Evolutionary conservation across 2,329 filamentous ascomycete species (phyloP).

Genomic region (Colletotrichum magnum): DNA sequence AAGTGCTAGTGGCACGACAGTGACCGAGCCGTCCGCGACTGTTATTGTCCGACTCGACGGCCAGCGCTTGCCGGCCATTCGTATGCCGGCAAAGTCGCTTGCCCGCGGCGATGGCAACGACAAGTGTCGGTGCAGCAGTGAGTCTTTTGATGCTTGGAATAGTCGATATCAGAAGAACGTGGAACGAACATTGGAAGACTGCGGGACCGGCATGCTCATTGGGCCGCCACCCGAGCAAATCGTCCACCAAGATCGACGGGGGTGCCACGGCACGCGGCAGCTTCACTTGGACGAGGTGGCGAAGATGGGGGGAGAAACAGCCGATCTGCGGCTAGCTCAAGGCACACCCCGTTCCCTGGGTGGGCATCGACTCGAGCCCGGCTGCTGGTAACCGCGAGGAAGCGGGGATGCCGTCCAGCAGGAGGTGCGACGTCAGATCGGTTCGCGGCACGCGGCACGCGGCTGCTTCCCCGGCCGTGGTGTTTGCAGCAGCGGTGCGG

Average conservation of each 20-base stretch:
- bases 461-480: not conserved
- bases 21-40: too few relatives aligned
- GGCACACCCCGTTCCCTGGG: not conserved
- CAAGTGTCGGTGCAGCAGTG: too few relatives aligned
- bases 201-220: slow-evolving; percentile 16
- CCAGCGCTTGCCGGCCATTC: too few relatives aligned
- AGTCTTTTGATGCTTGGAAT: not conserved
- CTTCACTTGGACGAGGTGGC: slow-evolving; percentile 15
- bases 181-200: too few relatives aligned
- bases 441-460: not conserved
- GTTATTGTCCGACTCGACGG: too few relatives aligned
- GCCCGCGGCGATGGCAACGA: too few relatives aligned
- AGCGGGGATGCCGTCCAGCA: not conserved
- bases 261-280: slow-evolving; percentile 9
- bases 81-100: too few relatives aligned
- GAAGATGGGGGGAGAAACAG: not conserved
- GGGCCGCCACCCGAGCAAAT: not conserved
- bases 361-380: not conserved
- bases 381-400: slow-evolving; percentile 1
- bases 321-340: slow-evolving; percentile 7
- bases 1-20: too few relatives aligned
- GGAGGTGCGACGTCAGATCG: not conserved
- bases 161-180: not conserved
- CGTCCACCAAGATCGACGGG: not conserved
- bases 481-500: not conserved